A percentile compares a stretch with the other conserved stretches of the same genome.
Evolutionary conservation across 2,329 filamentous ascomycete species (phyloP).

Genomic region (Arthroderma sp.): DNA sequence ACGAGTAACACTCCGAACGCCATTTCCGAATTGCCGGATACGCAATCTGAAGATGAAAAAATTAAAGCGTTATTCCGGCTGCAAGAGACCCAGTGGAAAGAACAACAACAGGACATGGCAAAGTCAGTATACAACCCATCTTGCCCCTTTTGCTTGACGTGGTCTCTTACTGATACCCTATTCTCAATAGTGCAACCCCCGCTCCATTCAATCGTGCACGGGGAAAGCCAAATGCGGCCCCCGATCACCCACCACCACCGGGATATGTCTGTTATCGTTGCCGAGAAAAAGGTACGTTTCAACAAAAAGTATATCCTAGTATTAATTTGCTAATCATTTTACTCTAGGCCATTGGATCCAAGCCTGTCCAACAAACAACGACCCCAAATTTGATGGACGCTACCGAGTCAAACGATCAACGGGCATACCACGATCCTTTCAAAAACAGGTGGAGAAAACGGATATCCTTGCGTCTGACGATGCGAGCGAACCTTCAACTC

Average conservation of each 20-base stretch:
- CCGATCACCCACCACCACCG: slow-evolving; percentile 82
- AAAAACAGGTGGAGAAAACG: slow-evolving; percentile 91
- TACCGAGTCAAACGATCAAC: slow-evolving; percentile 92
- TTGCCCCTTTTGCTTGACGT: background rate
- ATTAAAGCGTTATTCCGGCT: slow-evolving; percentile 85
- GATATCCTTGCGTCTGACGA: slow-evolving; percentile 59
- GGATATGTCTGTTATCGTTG: slow-evolving; percentile 96
- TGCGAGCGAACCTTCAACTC: slow-evolving; percentile 65
- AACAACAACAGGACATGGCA: slow-evolving; percentile 85
- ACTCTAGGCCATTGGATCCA: slow-evolving; percentile 84
- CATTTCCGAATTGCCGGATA: slow-evolving; percentile 57
- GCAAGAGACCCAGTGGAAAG: slow-evolving; percentile 81
- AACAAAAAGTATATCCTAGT: background rate
- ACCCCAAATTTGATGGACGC: slow-evolving; percentile 87
- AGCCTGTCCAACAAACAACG: slow-evolving; percentile 93
- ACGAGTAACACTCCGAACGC: slow-evolving; percentile 31
- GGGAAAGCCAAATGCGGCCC: slow-evolving; percentile 49
- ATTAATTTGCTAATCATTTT: slow-evolving; percentile 16
- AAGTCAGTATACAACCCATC: slow-evolving; percentile 42
- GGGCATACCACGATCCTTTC: slow-evolving; percentile 86
- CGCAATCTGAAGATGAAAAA: slow-evolving; percentile 86
- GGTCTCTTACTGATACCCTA: background rate
- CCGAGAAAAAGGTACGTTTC: slow-evolving; percentile 60
- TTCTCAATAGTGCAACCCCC: slow-evolving; percentile 29
- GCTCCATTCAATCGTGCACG: slow-evolving; percentile 29